These are phyloP conservation scores for Pseudocercospora macadamiae DNA, from an alignment of 2,329 filamentous ascomycete genomes.

Conservation along the genomic window DNA sequence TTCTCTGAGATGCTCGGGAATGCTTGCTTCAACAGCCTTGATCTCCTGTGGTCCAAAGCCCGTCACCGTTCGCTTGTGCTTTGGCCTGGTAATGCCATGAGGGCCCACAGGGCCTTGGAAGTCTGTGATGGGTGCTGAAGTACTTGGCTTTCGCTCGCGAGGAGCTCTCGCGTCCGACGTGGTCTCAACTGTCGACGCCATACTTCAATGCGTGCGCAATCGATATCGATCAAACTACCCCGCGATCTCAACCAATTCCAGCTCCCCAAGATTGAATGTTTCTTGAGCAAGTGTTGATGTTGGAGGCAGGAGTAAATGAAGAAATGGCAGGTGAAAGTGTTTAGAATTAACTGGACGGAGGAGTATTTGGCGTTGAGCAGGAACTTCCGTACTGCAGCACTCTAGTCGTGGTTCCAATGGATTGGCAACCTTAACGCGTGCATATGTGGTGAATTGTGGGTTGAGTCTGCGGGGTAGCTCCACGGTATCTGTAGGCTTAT, in stretches of 20 bases:
- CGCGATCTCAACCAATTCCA: conserved; percentile 2
- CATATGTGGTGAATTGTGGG: background rate
- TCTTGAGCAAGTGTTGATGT: conserved; percentile 2
- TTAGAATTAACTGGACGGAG: background rate
- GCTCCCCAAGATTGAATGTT: background rate
- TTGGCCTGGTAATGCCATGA: conserved; percentile 84
- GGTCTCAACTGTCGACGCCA: conserved; percentile 35
- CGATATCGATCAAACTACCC: background rate
- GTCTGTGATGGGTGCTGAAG: conserved; percentile 80
- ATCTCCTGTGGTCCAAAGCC: conserved; percentile 90
- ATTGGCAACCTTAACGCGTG: background rate
- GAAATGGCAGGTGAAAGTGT: background rate
- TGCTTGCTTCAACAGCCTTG: conserved; percentile 87
- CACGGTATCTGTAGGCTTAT: background rate
- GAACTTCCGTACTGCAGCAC: background rate
- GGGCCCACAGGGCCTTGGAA: conserved; percentile 79
- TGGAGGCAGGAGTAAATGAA: background rate
- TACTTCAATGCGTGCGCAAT: background rate
- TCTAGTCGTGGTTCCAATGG: conserved; percentile 1
- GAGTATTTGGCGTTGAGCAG: background rate
- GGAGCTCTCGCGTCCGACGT: conserved; percentile 30
- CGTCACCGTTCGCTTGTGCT: conserved; percentile 96
- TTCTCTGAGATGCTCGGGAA: conserved; percentile 84
- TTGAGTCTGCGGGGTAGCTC: background rate
- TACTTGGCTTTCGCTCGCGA: conserved; percentile 80